Percentiles rank a stretch among this genome's conserved stretches.
Conservation (phyloP, 352 stramenopile species). For the Phytopythium mirpurense region DNA sequence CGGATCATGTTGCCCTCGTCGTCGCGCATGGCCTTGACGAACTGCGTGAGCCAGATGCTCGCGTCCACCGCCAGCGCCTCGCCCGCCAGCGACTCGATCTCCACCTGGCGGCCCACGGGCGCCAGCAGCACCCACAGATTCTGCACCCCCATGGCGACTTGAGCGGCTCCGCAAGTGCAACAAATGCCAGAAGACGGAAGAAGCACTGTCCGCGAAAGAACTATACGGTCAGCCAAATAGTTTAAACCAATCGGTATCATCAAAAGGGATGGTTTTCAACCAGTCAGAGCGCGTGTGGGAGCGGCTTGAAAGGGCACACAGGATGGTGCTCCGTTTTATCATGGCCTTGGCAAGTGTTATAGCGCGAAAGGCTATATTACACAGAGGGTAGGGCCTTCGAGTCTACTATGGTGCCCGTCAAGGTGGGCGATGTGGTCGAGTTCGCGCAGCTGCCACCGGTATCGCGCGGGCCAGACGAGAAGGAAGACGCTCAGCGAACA, state of each 20-base stretch:
- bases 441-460: too few species aligned
- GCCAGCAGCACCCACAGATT: slow-evolving; percentile 97
- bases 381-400: too few species aligned
- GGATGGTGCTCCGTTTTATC: too few species aligned
- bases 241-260: not conserved
- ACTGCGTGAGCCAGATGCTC: slow-evolving; percentile 99
- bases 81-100: slow-evolving; percentile 96
- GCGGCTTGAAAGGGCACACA: too few species aligned
- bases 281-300: too few species aligned
- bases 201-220: not conserved
- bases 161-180: slow-evolving; percentile 5
- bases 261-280: not conserved
- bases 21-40: slow-evolving; percentile 98
- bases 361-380: too few species aligned
- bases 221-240: not conserved
- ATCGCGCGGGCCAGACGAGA: too few species aligned
- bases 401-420: slow-evolving; percentile 16
- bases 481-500: too few species aligned
- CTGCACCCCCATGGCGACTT: slow-evolving; percentile 94
- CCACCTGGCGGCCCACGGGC: slow-evolving; percentile 94
- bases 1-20: slow-evolving; percentile 92
- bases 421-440: slow-evolving; percentile 46
- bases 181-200: not conserved
- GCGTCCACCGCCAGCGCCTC: slow-evolving; percentile 97
- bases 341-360: not conserved